Evolutionary conservation across 345 rosid genomes (phyloP), one percentile per base, ranked within the genome.

Genomic region (Ceriops tagal): DNA sequence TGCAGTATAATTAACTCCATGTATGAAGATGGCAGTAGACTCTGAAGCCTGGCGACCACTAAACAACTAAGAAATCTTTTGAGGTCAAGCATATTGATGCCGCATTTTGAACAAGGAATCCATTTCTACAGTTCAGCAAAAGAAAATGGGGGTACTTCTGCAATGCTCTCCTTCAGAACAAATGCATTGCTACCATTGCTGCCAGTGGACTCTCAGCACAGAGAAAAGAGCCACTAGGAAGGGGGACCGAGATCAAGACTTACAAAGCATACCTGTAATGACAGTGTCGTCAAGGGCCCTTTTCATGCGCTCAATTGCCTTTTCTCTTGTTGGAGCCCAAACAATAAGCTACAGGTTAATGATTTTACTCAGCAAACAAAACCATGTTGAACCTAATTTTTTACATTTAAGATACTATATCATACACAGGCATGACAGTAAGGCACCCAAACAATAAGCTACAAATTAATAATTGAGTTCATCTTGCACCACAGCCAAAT

Each of bases 261-360:
- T 26, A 5, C 52, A 46, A 27, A 1, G 39, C 52, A 28, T 84
- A 87, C 98, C 98, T 65, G 89, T 89, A 63, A 95, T 95, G 27
- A 89, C 78, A 62, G 99, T 95, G 86, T 95, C 99, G 72, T 88
- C 62, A 35, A 95, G 96, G 71, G 99, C 99, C 81, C 97, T 91
- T 67, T 95, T 95, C 99, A 95, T 95, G 67, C 97, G 92, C 53
- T 89, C 96, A 58, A 92, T 92, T 62, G 99, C 99, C 80, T 85
- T 95, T 75, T 95, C 99, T 81, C 99, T 85, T 1, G 99, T 92
- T 77, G 99, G 97, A 69, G 89, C 99, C 97, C 97, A 95, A 31
- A 95, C 99, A 58, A 95, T 88, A 72, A 95, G 96, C 99, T 95
- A 71, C 8, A 59, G 61, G 64, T 62, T 65, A 20, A 37, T 66